phyloP scores from a whole-genome alignment of 805 yeast genomes.

The Candida qinlingensis region DNA sequence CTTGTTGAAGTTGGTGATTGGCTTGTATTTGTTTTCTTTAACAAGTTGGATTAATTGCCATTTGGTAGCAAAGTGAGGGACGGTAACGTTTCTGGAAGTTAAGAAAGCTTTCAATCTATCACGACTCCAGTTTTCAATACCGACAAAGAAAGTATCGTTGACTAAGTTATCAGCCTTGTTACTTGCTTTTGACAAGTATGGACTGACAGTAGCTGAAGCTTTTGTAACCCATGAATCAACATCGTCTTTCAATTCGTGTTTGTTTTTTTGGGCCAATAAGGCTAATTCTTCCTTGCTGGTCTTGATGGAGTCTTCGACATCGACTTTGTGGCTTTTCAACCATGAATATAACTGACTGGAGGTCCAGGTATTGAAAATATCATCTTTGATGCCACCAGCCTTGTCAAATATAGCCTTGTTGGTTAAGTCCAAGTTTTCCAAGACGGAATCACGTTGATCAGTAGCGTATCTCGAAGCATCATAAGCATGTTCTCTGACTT shows the following conservation, averaged over 20 bases:
- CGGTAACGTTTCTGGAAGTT: constrained; percentile 34
- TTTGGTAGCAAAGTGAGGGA: constrained; percentile 36
- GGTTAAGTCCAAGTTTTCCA: constrained; percentile 36
- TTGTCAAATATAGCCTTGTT: constrained; percentile 33
- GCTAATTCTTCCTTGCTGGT: constrained; percentile 32
- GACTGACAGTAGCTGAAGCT: constrained; percentile 28
- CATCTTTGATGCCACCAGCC: constrained; percentile 35
- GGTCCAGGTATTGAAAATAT: constrained; percentile 47
- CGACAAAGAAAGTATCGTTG: constrained; percentile 41
- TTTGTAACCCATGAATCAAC: constrained; percentile 31
- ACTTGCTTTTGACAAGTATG: constrained; percentile 30
- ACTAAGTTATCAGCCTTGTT: constrained; percentile 30
- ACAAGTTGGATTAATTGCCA: constrained; percentile 35
- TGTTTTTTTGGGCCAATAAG: constrained; percentile 30
- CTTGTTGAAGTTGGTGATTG: constrained; percentile 27
- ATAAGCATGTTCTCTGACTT: constrained; percentile 41
- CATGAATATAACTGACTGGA: constrained; percentile 50
- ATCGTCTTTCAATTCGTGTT: constrained; percentile 33
- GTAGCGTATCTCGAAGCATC: constrained; percentile 35
- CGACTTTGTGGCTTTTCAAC: constrained; percentile 41
- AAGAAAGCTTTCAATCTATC: constrained; percentile 38
- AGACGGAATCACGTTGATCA: constrained; percentile 33
- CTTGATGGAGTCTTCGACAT: constrained; percentile 30
- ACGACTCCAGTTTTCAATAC: constrained; percentile 43
- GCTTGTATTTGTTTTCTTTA: constrained; percentile 32